Base-by-base conservation (phyloP, 192 early-diverging fungal species). In the Coemansia sp. region DNA sequence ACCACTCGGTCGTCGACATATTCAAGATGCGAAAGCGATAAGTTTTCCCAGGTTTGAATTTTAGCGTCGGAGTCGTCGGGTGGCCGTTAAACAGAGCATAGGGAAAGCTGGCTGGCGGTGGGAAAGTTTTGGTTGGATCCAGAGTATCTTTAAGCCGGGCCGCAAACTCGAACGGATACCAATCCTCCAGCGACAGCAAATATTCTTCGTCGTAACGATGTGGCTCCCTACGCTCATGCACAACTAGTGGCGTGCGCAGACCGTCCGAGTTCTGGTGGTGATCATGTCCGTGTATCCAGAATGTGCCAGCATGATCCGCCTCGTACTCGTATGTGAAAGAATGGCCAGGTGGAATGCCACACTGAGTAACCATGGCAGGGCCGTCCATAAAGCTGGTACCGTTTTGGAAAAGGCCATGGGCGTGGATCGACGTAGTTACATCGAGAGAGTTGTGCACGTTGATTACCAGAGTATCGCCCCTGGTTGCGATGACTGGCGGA, bases 11-110 rank as follows among this genome's bases (percentile, higher is more conserved):
- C 8, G 88, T 88, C 16, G 88, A 86, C 86, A 90, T 92, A 76
- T 88, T 90, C 71, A 96, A 86, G 33, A 96, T 42, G 16, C 92
- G 89, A 64, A 96, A 72, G 68, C 92, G 89, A 79, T 93, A 93
- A 18, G 86, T 91, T 77, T 91, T 92, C 36, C 89, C 91, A 2
- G 91, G 86, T 18, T 70, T 70, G 73, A 94, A 89, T 29, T 54
- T 65, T 4, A 59, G 29, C 9, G 2, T 27, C 2, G 55, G 27
- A 20, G 36, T 78, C 62, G 34, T 62, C 44, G 38, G 90, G 31
- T 67, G 38, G 10, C 75, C 70, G 63, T 80, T 85, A 36, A 86
- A 62, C 31, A 84, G 73, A 87, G 89, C 22, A 90, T 88, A 54
- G 89, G 73, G 42, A 75, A 88, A 54, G 78, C 71, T 62, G 90